Evolutionary conservation across 2,329 filamentous ascomycete species (phyloP).

Genomic region (Diplodia sapinea): DNA sequence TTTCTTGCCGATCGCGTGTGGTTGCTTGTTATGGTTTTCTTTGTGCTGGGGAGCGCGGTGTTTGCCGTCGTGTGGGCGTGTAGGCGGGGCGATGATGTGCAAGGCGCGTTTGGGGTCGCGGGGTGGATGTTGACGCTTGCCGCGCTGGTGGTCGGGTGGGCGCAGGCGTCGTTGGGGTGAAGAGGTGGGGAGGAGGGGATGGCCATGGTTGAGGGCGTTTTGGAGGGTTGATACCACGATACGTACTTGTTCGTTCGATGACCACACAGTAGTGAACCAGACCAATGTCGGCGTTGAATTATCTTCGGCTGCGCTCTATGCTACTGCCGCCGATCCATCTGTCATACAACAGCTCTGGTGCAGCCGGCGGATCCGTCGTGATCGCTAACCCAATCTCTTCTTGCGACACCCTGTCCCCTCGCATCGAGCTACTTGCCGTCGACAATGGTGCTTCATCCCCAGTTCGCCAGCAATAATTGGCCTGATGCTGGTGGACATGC

Average conservation of each 20-base stretch:
- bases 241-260: background rate
- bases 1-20: slow-evolving; percentile 47
- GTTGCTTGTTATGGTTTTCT: slow-evolving; percentile 40
- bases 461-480: background rate
- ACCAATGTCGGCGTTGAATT: background rate
- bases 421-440: background rate
- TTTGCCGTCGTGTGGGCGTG: slow-evolving; percentile 46
- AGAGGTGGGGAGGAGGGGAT: too few species aligned
- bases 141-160: slow-evolving; percentile 41
- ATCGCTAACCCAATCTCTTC: slow-evolving; percentile 1
- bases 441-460: background rate
- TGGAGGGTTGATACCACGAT: background rate
- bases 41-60: slow-evolving; percentile 42
- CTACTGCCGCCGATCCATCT: background rate
- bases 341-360: too few species aligned
- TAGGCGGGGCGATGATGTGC: slow-evolving; percentile 42
- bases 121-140: slow-evolving; percentile 46
- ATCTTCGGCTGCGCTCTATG: background rate
- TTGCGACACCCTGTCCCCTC: background rate
- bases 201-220: background rate
- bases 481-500: too few species aligned
- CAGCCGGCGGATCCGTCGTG: background rate
- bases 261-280: background rate
- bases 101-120: slow-evolving; percentile 50
- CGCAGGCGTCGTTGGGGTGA: slow-evolving; percentile 43